These are phyloP conservation scores for Recurvomyces mirabilis DNA, from an alignment of 495 filamentous ascomycete genomes.

Conservation along the genomic window DNA sequence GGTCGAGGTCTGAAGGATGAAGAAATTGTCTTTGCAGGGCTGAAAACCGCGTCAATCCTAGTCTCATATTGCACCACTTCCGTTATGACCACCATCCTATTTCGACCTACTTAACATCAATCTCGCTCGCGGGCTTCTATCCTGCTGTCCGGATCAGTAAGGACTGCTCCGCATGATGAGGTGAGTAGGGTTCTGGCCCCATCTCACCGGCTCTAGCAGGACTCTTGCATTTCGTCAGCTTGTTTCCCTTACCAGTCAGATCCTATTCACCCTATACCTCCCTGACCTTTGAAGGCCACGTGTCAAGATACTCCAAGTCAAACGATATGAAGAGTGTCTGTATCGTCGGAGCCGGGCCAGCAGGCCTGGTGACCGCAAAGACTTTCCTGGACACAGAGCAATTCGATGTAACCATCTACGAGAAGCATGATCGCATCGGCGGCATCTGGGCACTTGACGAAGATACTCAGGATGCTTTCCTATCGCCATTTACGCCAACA, in stretches of 20 bases:
- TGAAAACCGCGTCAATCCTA: too few relatives aligned
- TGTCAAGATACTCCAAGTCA: background rate
- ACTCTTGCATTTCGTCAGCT: background rate
- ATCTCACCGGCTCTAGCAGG: background rate
- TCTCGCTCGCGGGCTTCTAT: too few relatives aligned
- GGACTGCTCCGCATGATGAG: background rate
- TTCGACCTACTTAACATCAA: too few relatives aligned
- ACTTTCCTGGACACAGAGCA: constrained; percentile 53
- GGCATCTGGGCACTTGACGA: constrained; percentile 59
- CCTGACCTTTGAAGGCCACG: background rate
- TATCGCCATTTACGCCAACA: constrained; percentile 60
- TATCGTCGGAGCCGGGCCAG: constrained; percentile 63
- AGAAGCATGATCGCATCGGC: constrained; percentile 51
- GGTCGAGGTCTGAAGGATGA: too few relatives aligned
- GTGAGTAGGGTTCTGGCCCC: background rate
- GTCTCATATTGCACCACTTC: too few relatives aligned
- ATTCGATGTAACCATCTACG: constrained; percentile 63
- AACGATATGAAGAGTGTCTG: constrained; percentile 27
- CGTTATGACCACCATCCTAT: too few relatives aligned
- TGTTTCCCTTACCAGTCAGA: background rate
- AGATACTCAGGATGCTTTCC: constrained; percentile 33
- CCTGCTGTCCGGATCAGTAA: background rate
- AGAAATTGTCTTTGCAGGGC: too few relatives aligned
- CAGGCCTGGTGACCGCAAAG: constrained; percentile 73
- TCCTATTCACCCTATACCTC: background rate